phyloP scores from a whole-genome alignment of 2,329 filamentous ascomycete genomes.

The Pseudogymnoascus sp. region DNA sequence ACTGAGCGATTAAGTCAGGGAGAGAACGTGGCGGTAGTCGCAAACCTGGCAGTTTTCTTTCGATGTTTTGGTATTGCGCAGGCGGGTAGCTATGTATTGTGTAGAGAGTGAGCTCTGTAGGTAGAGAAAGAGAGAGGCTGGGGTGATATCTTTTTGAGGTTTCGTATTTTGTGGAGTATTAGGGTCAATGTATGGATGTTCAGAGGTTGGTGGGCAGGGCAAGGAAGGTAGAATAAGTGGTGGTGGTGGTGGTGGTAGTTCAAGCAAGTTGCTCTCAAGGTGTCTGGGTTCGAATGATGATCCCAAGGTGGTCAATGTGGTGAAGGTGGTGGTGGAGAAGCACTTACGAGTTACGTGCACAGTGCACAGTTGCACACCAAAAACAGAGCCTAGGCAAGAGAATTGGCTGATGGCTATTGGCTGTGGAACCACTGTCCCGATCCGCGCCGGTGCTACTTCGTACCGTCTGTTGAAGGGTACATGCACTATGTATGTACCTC shows the following conservation, averaged over 20 bases:
- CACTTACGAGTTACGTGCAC: background rate
- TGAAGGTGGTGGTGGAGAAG: background rate
- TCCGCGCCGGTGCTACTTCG: conserved; percentile 4
- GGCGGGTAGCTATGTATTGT: background rate
- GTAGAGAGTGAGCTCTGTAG: background rate
- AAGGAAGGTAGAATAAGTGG: background rate
- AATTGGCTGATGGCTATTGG: background rate
- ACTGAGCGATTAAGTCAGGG: background rate
- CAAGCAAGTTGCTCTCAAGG: background rate
- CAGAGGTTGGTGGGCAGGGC: background rate
- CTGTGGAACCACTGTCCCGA: background rate
- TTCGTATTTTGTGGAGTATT: conserved; percentile 1
- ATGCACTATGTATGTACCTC: background rate
- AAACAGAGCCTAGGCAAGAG: background rate
- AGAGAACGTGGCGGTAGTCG: background rate
- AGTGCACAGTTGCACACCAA: background rate
- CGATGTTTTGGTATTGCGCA: background rate
- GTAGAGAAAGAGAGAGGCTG: background rate
- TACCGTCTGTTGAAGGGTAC: background rate
- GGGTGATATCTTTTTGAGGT: background rate
- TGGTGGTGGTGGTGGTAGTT: background rate
- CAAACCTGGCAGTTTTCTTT: background rate
- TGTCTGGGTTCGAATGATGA: conserved; percentile 4
- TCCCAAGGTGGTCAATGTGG: conserved; percentile 1
- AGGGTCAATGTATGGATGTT: background rate